phyloP scores from a whole-genome alignment of 2,329 filamentous ascomycete genomes.

The Aspergillus fumigatiaffinis region DNA sequence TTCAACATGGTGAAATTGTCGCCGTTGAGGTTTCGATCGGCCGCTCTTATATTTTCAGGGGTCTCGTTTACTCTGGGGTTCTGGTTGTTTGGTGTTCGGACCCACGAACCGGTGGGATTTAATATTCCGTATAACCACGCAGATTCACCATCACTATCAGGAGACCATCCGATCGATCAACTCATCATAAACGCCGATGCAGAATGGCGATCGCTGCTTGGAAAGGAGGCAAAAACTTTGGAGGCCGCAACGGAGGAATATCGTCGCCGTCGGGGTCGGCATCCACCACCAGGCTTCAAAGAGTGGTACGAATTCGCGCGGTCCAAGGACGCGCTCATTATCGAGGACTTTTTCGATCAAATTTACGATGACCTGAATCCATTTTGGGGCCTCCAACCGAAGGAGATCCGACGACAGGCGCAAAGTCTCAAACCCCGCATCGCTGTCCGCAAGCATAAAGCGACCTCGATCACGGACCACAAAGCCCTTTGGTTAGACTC shows the following conservation, averaged over 20 bases:
- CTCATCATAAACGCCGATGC: conserved; percentile 9
- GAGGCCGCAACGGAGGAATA: conserved; percentile 41
- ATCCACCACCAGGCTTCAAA: conserved; percentile 50
- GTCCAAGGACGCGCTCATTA: conserved; percentile 39
- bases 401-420: conserved; percentile 40
- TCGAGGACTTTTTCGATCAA: conserved; percentile 51
- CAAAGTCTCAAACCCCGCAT: conserved; percentile 36
- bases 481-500: conserved; percentile 36
- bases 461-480: conserved; percentile 24
- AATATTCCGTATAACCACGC: too few species aligned
- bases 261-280: conserved; percentile 41
- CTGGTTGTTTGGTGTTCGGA: not conserved
- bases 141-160: too few species aligned
- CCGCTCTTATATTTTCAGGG: not conserved
- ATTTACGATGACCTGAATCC: conserved; percentile 49
- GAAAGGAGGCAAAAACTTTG: conserved; percentile 34
- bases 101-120: too few species aligned
- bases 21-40: too few species aligned
- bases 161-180: too few species aligned
- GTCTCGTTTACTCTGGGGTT: not conserved
- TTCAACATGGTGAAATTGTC: too few species aligned
- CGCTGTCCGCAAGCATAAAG: conserved; percentile 38
- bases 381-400: conserved; percentile 46
- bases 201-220: conserved; percentile 8
- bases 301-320: conserved; percentile 46